Conservation (phyloP, 2,329 filamentous ascomycete genomes). For the Cytospora leucostoma region DNA sequence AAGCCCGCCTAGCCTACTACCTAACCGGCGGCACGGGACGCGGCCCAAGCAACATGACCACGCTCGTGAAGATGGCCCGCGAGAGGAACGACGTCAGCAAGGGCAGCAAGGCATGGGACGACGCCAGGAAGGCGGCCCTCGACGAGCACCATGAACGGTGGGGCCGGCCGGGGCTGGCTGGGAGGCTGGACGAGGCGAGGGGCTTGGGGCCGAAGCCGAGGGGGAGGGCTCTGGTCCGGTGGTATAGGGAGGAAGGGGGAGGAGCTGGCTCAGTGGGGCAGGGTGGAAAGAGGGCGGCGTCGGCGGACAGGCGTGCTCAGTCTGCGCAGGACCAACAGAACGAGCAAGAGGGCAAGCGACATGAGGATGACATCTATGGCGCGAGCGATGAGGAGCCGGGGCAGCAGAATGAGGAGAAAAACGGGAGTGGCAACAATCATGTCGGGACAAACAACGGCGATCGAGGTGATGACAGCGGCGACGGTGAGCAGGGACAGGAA, state of each 20-base stretch:
- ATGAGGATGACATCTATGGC: conserved; percentile 7
- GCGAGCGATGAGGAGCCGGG: not conserved
- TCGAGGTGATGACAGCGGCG: not conserved
- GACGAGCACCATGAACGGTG: conserved; percentile 5
- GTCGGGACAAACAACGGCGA: not conserved
- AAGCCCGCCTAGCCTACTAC: conserved; percentile 20
- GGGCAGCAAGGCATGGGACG: conserved; percentile 34
- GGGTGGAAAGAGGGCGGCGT: not conserved
- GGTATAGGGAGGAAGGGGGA: conserved; percentile 2
- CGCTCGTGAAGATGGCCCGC: conserved; percentile 7
- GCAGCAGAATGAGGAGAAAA: not conserved
- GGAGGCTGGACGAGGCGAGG: not conserved
- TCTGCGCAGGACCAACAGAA: conserved; percentile 2
- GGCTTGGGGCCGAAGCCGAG: conserved; percentile 15
- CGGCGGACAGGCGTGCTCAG: not conserved
- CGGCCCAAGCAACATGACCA: conserved; percentile 14
- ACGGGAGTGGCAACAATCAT: not conserved
- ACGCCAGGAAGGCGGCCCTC: not conserved
- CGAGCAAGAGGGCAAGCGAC: not conserved
- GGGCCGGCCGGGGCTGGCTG: conserved; percentile 4
- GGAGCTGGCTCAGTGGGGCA: not conserved
- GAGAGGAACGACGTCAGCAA: conserved; percentile 17
- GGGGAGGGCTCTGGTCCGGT: conserved; percentile 11
- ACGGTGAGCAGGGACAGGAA: not conserved
- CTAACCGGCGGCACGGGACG: conserved; percentile 21